Evolutionary conservation across 2,329 filamentous ascomycete genomes (phyloP).

Genomic region (Hypoxylon sp.): DNA sequence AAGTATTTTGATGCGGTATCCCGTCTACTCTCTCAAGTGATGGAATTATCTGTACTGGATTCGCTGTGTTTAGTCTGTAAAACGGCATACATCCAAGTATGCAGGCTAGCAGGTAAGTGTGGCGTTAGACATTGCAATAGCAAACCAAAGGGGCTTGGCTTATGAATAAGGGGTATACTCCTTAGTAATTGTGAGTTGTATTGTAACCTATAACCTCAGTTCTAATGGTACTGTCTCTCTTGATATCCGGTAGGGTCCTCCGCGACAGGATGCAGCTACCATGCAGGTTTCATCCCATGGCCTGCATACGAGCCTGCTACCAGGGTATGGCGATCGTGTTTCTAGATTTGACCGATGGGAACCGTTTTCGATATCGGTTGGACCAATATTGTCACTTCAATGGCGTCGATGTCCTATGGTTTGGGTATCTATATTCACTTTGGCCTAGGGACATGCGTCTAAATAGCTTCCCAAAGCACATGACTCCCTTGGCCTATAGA

Average conservation of each 20-base stretch:
- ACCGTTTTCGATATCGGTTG: slow-evolving; percentile 5
- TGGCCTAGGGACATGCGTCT: slow-evolving; percentile 7
- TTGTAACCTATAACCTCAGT: too few relatives aligned
- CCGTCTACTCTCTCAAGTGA: too few relatives aligned
- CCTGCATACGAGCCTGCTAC: slow-evolving; percentile 8
- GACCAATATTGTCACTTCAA: slow-evolving; percentile 11
- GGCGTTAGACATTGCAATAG: too few relatives aligned
- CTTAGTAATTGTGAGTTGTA: too few relatives aligned
- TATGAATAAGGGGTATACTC: background rate
- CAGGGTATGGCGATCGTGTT: slow-evolving; percentile 18
- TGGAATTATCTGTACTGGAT: too few relatives aligned
- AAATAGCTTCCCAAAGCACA: slow-evolving; percentile 26
- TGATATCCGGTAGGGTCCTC: slow-evolving; percentile 17
- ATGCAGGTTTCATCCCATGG: slow-evolving; percentile 12
- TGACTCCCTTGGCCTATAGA: slow-evolving; percentile 11
- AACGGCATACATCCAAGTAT: too few relatives aligned
- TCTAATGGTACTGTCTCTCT: slow-evolving; percentile 4
- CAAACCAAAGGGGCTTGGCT: background rate
- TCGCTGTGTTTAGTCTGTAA: too few relatives aligned
- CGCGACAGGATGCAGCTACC: slow-evolving; percentile 19
- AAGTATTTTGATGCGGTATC: too few relatives aligned
- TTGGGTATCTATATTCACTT: too few relatives aligned
- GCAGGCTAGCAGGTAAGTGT: too few relatives aligned
- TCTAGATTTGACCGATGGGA: slow-evolving; percentile 7
- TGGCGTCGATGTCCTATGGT: too few relatives aligned